Base-by-base conservation (phyloP, 331 rosid genomes). In the Pyracantha coccinea region DNA sequence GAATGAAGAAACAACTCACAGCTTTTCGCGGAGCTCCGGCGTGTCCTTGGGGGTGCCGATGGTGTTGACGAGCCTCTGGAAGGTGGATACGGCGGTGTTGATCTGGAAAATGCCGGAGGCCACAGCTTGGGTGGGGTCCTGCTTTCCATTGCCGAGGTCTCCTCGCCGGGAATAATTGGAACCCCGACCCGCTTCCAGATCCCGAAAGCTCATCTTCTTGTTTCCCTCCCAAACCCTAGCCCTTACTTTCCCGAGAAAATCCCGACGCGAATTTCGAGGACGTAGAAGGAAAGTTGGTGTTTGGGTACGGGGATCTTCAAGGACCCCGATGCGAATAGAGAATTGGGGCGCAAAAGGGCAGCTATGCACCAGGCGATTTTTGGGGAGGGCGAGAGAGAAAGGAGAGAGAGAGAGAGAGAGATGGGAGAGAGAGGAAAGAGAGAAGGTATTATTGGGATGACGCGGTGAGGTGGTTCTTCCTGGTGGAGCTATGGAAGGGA, bases 41-140 rank as follows among this genome's bases (percentile, higher is more conserved):
- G 98, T 94, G 80, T 94, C 98, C 72, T 91, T 94, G 0, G 98
- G 97, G 75, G 98, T 94, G 20, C 98, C 98, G 68, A 94, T 87
- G 80, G 98, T 91, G 82, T 94, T 91, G 75, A 94, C 98, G 68
- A 88, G 97, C 72, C 98, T 82, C 85, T 94, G 98, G 59, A 94
- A 94, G 47, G 98, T 91, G 71, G 95, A 87, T 19, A 94, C 97
- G 17, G 96, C 95, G 63, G 98, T 94, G 80, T 89, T 94, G 90
- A 94, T 94, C 97, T 94, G 98, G 78, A 94, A 94, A 14, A 94
- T 80, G 45, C 98, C 98, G 8, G 98, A 82, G 19, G 98, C 98
- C 45, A 94, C 95, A 68, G 97, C 98, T 31, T 94, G 98, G 21
- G 97, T 94, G 8, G 98, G 92, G 76, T 93, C 89, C 63, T 86